Percentiles rank a stretch among this genome's conserved stretches.
phyloP scores from a whole-genome alignment of 1,284 basidiomycete genomes.

The Tausonia pullulans region DNA sequence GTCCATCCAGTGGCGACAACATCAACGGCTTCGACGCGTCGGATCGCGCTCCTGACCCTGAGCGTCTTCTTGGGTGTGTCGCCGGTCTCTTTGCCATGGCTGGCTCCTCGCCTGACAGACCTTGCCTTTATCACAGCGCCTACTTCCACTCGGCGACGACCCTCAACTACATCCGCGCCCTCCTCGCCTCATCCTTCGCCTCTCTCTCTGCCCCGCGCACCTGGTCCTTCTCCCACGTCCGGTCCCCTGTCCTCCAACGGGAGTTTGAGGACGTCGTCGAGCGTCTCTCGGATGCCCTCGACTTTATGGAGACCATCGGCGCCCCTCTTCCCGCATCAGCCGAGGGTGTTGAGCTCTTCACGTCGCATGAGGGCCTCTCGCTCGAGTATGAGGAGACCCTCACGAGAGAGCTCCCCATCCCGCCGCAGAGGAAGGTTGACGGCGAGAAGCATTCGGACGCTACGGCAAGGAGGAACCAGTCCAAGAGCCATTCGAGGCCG shows the following conservation, averaged over 20 bases:
- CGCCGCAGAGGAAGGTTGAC: not conserved
- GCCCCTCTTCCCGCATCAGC: conserved; percentile 11
- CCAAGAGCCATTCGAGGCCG: not conserved
- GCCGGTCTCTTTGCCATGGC: not conserved
- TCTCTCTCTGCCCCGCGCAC: conserved; percentile 79
- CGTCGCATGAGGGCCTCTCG: conserved; percentile 85
- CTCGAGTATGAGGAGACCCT: conserved; percentile 87
- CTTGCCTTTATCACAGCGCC: conserved; percentile 43
- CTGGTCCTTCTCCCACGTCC: conserved; percentile 88
- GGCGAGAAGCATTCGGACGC: too few relatives aligned
- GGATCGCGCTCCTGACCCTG: conserved; percentile 75
- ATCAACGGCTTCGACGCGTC: conserved; percentile 66
- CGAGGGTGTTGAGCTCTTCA: conserved; percentile 11
- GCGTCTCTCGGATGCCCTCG: conserved; percentile 76
- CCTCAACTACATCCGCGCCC: conserved; percentile 78
- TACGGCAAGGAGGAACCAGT: too few relatives aligned
- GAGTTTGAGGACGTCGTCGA: conserved; percentile 80
- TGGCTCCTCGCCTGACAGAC: not conserved
- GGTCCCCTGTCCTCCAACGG: conserved; percentile 58
- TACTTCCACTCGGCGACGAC: conserved; percentile 95
- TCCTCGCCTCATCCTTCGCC: conserved; percentile 84
- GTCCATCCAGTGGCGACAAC: conserved; percentile 68
- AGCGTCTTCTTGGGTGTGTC: conserved; percentile 53
- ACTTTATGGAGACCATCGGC: conserved; percentile 52
- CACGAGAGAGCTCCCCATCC: conserved; percentile 50